These are phyloP conservation scores for Plenodomus biglobosus DNA, from an alignment of 2,329 filamentous ascomycete species.

Conservation along the genomic window DNA sequence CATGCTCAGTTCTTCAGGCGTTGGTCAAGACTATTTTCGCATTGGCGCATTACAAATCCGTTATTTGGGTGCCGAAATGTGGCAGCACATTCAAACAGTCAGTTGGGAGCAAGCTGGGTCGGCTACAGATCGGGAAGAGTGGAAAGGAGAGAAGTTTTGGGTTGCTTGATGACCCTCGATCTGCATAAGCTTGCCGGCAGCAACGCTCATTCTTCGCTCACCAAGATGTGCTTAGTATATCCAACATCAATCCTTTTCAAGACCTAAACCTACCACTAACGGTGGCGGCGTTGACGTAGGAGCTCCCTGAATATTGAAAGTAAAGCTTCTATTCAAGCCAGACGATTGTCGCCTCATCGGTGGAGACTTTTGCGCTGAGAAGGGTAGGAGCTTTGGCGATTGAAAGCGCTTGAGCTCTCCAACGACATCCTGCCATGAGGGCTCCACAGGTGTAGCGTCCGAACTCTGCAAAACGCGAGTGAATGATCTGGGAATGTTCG, in stretches of 20 bases:
- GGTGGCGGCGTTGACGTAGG: background rate
- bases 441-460: background rate
- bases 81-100: background rate
- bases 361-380: background rate
- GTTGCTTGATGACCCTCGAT: background rate
- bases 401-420: slow-evolving; percentile 2
- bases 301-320: background rate
- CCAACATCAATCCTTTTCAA: no score
- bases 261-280: background rate
- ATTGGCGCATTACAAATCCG: slow-evolving; percentile 1
- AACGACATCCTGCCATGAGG: slow-evolving; percentile 2
- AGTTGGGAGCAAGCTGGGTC: background rate
- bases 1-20: background rate
- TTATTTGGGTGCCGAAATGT: background rate
- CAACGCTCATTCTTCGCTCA: no score
- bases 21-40: background rate
- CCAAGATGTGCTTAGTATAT: no score
- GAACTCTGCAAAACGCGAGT: background rate
- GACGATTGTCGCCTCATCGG: slow-evolving; percentile 1
- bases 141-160: background rate
- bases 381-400: background rate
- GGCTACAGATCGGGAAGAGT: background rate
- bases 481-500: slow-evolving; percentile 4
- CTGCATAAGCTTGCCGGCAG: background rate
- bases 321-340: background rate